Percentiles rank a stretch among this genome's conserved stretches.
These are phyloP conservation scores for Fraxinus albicans DNA, from an alignment of 305 asterid species.

Conservation along the genomic window DNA sequence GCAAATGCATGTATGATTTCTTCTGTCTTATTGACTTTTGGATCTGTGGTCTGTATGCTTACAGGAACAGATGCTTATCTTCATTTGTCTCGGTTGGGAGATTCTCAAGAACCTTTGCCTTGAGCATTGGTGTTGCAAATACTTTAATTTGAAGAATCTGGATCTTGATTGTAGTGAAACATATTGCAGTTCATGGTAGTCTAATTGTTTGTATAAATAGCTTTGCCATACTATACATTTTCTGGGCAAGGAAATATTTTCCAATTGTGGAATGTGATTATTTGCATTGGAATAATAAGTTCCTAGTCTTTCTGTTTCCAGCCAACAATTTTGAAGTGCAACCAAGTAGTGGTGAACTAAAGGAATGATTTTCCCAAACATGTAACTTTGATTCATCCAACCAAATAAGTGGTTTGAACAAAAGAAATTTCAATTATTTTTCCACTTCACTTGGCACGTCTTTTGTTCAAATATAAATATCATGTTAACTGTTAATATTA, in stretches of 20 bases:
- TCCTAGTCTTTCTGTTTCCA: background rate
- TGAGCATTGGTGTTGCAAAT: constrained; percentile 32
- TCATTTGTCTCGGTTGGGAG: constrained; percentile 81
- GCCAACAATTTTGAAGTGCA: background rate
- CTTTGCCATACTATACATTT: constrained; percentile 1
- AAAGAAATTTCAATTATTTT: background rate
- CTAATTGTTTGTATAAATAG: background rate
- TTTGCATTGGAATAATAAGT: background rate
- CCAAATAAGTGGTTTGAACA: background rate
- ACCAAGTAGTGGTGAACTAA: background rate
- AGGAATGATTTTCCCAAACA: background rate
- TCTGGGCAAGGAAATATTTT: background rate
- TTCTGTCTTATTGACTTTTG: background rate
- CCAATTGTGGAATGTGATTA: background rate
- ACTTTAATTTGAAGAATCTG: constrained; percentile 12
- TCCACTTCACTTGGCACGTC: background rate
- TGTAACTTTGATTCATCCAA: background rate
- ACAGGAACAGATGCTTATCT: constrained; percentile 90
- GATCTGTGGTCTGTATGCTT: background rate
- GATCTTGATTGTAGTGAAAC: constrained; percentile 6
- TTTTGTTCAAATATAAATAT: background rate
- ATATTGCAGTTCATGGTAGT: background rate
- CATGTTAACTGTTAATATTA: background rate
- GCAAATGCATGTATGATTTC: background rate
- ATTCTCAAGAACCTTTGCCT: constrained; percentile 84